Conservation (phyloP, 2,329 filamentous ascomycete species). For the Trichoderma arundinaceum region DNA sequence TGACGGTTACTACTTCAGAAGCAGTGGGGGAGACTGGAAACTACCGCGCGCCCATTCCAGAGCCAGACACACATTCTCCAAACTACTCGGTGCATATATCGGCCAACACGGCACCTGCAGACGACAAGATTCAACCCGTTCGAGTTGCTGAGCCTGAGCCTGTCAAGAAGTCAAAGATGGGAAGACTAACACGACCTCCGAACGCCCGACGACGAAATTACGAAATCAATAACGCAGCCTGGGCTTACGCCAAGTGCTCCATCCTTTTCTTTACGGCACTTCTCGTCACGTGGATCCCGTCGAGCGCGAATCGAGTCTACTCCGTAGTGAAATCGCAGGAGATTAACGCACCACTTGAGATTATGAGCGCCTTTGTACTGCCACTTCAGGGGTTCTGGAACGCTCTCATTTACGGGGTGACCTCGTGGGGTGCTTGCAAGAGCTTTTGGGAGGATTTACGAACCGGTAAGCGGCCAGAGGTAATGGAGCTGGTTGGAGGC, state of each 20-base stretch:
- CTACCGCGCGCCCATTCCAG: slow-evolving; percentile 36
- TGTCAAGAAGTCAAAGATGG: not conserved
- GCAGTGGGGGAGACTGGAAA: slow-evolving; percentile 32
- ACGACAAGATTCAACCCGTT: slow-evolving; percentile 39
- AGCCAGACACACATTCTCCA: not conserved
- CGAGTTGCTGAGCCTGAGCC: slow-evolving; percentile 34
- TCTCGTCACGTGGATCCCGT: slow-evolving; percentile 77
- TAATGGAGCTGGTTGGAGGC: slow-evolving; percentile 45
- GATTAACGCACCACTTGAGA: slow-evolving; percentile 65
- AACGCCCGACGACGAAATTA: slow-evolving; percentile 47
- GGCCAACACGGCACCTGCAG: slow-evolving; percentile 38
- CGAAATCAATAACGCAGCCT: slow-evolving; percentile 67
- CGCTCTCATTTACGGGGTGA: slow-evolving; percentile 74
- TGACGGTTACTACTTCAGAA: slow-evolving; percentile 64
- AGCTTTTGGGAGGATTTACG: slow-evolving; percentile 50
- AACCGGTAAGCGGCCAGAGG: slow-evolving; percentile 39
- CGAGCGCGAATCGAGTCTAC: slow-evolving; percentile 77
- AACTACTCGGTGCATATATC: slow-evolving; percentile 60
- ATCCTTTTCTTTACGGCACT: slow-evolving; percentile 74
- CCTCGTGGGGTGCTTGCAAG: slow-evolving; percentile 69
- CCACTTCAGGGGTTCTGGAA: slow-evolving; percentile 89
- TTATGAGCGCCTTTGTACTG: slow-evolving; percentile 74
- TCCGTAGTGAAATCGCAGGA: slow-evolving; percentile 63
- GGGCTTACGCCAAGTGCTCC: slow-evolving; percentile 73
- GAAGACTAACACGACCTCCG: slow-evolving; percentile 4